These are phyloP conservation scores for Solanum okadae DNA, from an alignment of 257 asterid genomes.

Conservation along the genomic window DNA sequence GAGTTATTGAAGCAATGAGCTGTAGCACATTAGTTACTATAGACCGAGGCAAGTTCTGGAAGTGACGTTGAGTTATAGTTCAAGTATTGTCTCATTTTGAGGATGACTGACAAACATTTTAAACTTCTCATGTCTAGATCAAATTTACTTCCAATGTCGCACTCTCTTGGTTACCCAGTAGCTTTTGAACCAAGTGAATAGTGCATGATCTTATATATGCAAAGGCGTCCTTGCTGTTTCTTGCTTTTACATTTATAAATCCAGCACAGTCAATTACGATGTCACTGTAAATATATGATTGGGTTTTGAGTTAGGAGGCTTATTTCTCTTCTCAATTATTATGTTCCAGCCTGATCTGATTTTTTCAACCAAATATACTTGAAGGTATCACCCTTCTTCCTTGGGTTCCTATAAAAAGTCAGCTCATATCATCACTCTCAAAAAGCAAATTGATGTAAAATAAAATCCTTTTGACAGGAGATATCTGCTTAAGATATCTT, in stretches of 20 bases:
- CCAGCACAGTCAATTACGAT: background rate
- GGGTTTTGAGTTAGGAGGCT: background rate
- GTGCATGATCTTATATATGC: background rate
- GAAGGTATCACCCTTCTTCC: background rate
- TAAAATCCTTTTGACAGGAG: background rate
- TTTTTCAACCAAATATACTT: background rate
- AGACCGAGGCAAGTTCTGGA: background rate
- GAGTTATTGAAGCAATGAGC: background rate
- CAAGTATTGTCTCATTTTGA: background rate
- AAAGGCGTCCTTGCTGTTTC: background rate
- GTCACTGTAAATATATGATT: background rate
- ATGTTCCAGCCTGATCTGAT: background rate
- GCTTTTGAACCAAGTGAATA: background rate
- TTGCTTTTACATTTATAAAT: background rate
- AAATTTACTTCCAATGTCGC: background rate
- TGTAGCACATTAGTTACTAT: background rate
- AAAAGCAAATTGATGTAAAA: background rate
- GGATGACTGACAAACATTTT: background rate
- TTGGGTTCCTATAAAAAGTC: background rate
- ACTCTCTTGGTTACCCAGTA: background rate
- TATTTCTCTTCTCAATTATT: background rate
- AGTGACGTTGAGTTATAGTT: background rate
- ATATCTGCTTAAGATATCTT: background rate
- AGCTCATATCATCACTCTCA: background rate
- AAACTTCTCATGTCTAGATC: background rate